Evolutionary conservation across 2,329 filamentous ascomycete species (phyloP), one percentile per base, ranked within the genome.

Genomic region (Nemania abortiva): DNA sequence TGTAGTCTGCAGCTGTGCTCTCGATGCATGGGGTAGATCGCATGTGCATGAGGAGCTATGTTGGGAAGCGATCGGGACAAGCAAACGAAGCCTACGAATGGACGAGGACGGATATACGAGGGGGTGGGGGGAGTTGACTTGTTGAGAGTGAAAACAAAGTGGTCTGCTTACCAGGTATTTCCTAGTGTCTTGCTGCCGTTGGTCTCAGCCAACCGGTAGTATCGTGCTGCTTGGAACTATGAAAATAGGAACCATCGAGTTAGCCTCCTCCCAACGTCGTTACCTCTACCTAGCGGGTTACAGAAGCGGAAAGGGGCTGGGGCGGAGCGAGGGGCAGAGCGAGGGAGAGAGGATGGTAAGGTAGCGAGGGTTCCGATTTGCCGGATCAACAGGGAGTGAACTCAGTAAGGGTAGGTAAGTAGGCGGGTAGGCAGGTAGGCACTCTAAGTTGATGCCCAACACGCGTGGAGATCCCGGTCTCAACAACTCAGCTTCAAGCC

Each of bases 161-260:
- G 72, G 65, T 71, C 24, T 69, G 88, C 92, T 81, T 90, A 98
- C 95, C 96, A 99, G 76, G 93, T 92, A 84, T 98, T 98, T 71
- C 96, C 96, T 72, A 98, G 85, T 64, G 90, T 94, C 85, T 97
- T 98, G 82, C 91, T 92, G 59, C 95, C 95, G 78, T 91, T 92
- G 77, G 93, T 87, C 83, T 98, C 96, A 45, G 96, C 95, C 77
- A 95, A 87, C 77, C 95, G 93, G 81, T 97, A 94, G 83, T 98
- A 98, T 81, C 92, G 93, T 74, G 96, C 95, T 76, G 96, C 87
- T 75, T 86, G 88, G 83, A 89, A 93, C 92, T 95, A 80, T 86
- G 88, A 83, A 89, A 93, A 92, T 94, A 80, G 72, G 60, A 72
- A 73, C 74, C 77, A 74, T 74, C 73, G 71, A 75, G 81, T 86